Conservation (phyloP, 257 asterid species). For the Nemophila menziesii region DNA sequence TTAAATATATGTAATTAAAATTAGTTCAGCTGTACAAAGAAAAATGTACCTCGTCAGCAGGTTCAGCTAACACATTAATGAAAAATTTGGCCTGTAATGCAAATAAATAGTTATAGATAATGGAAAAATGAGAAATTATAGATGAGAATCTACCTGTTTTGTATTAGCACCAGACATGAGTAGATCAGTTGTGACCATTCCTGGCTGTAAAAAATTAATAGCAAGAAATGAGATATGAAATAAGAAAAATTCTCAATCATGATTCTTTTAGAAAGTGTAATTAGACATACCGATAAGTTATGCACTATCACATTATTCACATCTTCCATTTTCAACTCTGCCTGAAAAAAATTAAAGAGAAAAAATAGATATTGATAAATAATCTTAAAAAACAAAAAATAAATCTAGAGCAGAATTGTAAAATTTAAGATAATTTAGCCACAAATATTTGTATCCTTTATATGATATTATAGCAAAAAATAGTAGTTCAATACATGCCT, state of each 20-base stretch:
- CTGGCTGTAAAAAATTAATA: constrained; percentile 51
- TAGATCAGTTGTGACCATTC: constrained; percentile 98
- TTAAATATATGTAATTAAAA: not conserved
- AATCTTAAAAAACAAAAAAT: not conserved
- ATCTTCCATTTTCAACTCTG: constrained; percentile 92
- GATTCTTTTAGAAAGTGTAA: not conserved
- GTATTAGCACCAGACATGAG: constrained; percentile 93
- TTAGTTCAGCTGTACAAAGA: not conserved
- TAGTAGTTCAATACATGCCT: constrained; percentile 35
- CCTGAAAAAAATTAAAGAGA: constrained; percentile 42
- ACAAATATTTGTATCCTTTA: no score
- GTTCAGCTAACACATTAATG: constrained; percentile 94
- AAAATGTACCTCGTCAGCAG: constrained; percentile 71
- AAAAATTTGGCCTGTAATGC: constrained; percentile 82
- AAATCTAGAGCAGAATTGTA: not conserved
- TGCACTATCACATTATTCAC: constrained; percentile 72
- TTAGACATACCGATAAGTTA: constrained; percentile 64
- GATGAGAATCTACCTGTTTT: constrained; percentile 48
- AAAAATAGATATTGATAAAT: no score
- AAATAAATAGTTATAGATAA: not conserved
- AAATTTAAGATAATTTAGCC: not conserved
- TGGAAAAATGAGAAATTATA: constrained; percentile 1
- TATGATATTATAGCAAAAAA: not conserved
- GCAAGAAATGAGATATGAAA: not conserved
- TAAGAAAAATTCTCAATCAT: not conserved